Conservation (phyloP, 305 asterid genomes). For the Fraxinus baroniana region DNA sequence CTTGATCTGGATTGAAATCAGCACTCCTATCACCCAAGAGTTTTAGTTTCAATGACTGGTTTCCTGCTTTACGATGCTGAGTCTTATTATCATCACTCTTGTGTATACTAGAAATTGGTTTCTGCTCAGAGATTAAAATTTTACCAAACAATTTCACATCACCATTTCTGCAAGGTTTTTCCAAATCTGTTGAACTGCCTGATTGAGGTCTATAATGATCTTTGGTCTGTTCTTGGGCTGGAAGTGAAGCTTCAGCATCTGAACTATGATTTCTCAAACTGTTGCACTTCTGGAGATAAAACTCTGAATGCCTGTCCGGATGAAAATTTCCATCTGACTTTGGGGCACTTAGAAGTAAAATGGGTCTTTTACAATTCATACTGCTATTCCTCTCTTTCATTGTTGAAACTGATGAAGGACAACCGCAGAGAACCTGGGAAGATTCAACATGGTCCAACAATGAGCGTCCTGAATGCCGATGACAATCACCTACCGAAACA, state of each 20-base stretch:
- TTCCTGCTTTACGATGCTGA: conserved; percentile 34
- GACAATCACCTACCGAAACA: conserved; percentile 34
- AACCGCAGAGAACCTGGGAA: conserved; percentile 54
- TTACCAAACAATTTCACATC: conserved; percentile 94
- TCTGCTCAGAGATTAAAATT: conserved; percentile 63
- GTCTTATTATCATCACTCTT: conserved; percentile 30
- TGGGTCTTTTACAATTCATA: conserved; percentile 39
- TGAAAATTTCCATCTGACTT: conserved; percentile 38
- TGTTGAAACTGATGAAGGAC: conserved; percentile 50
- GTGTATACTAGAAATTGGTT: conserved; percentile 36
- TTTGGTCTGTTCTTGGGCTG: conserved; percentile 36
- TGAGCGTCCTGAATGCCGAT: conserved; percentile 37
- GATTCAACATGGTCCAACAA: conserved; percentile 40
- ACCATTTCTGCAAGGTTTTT: conserved; percentile 65
- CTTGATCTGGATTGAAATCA: conserved; percentile 44
- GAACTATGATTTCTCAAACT: conserved; percentile 40
- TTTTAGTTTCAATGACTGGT: conserved; percentile 43
- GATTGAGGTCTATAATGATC: conserved; percentile 36
- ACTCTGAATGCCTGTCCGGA: conserved; percentile 32
- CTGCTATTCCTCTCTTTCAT: conserved; percentile 43
- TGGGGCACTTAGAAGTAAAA: conserved; percentile 35
- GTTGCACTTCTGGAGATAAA: conserved; percentile 58
- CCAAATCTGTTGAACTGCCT: conserved; percentile 52
- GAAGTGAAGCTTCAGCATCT: conserved; percentile 33
- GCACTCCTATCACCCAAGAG: conserved; percentile 34